A percentile compares a stretch with the other conserved stretches of the same genome.
Conservation (phyloP, 805 yeast genomes). For the Candida adriatica region DNA sequence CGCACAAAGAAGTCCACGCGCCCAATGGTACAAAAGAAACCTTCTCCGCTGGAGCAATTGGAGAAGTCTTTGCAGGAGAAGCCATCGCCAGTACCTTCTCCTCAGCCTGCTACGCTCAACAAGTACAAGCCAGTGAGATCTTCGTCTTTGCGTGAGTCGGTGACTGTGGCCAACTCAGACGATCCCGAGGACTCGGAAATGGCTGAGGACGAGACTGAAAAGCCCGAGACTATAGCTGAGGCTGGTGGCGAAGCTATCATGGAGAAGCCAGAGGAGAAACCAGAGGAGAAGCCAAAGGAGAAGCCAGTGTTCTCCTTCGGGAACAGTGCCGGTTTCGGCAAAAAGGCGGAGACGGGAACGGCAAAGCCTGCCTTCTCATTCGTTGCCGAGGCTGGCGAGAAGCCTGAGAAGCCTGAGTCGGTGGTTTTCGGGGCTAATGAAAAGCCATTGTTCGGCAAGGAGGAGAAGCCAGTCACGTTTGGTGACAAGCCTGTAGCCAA, state of each 20-base stretch:
- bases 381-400: no score
- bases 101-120: slow-evolving; percentile 3
- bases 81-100: slow-evolving; percentile 1
- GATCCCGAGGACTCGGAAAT: slow-evolving; percentile 8
- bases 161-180: slow-evolving; percentile 18
- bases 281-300: slow-evolving; percentile 2
- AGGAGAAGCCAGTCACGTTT: background rate
- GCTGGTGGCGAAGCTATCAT: no score
- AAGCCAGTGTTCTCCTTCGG: slow-evolving; percentile 1
- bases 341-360: background rate
- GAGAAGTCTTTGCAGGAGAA: slow-evolving; percentile 15
- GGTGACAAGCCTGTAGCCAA: background rate
- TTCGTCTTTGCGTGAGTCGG: slow-evolving; percentile 30
- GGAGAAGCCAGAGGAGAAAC: background rate
- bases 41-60: slow-evolving; percentile 16
- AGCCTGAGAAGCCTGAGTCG: no score
- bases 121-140: slow-evolving; percentile 32
- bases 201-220: slow-evolving; percentile 5
- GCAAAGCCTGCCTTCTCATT: slow-evolving; percentile 1
- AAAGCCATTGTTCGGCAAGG: background rate
- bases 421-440: background rate
- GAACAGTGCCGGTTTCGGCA: background rate
- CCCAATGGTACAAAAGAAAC: slow-evolving; percentile 6
- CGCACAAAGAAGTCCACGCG: slow-evolving; percentile 6
- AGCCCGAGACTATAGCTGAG: no score